Percentiles rank a stretch among this genome's conserved stretches.
Evolutionary conservation across 2,329 filamentous ascomycete species (phyloP).

Genomic region (Alternaria burnsii): DNA sequence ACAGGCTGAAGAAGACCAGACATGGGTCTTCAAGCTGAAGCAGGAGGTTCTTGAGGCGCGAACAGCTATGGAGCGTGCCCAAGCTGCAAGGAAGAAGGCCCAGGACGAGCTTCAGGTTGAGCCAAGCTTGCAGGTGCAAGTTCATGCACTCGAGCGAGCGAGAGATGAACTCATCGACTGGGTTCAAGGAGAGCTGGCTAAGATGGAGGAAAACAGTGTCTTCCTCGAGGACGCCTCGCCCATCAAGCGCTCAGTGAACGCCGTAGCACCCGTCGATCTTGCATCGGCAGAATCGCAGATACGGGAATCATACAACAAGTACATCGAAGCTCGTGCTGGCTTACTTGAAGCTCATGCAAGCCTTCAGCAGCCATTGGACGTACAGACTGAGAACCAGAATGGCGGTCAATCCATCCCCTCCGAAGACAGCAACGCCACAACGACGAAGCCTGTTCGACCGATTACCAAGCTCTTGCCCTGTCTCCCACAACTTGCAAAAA

Average conservation of each 20-base stretch:
- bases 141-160: slow-evolving; percentile 54
- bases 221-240: slow-evolving; percentile 47
- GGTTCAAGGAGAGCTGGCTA: slow-evolving; percentile 60
- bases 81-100: slow-evolving; percentile 28
- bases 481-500: slow-evolving; percentile 37
- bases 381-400: background rate
- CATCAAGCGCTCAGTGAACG: slow-evolving; percentile 32
- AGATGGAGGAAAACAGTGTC: slow-evolving; percentile 49
- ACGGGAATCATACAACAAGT: slow-evolving; percentile 41
- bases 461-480: slow-evolving; percentile 43
- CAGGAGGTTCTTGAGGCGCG: slow-evolving; percentile 50
- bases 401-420: background rate
- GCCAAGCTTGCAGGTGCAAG: slow-evolving; percentile 38
- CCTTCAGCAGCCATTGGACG: slow-evolving; percentile 23
- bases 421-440: background rate
- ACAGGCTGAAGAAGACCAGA: slow-evolving; percentile 32
- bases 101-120: slow-evolving; percentile 9
- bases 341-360: slow-evolving; percentile 20
- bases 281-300: slow-evolving; percentile 37
- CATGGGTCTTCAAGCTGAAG: slow-evolving; percentile 48
- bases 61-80: slow-evolving; percentile 43
- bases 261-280: slow-evolving; percentile 19
- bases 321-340: slow-evolving; percentile 24
- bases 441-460: slow-evolving; percentile 18
- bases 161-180: slow-evolving; percentile 61